Percentiles rank a stretch among this genome's conserved stretches.
phyloP scores from a whole-genome alignment of 257 asterid species.

The Forsythia suspensa region DNA sequence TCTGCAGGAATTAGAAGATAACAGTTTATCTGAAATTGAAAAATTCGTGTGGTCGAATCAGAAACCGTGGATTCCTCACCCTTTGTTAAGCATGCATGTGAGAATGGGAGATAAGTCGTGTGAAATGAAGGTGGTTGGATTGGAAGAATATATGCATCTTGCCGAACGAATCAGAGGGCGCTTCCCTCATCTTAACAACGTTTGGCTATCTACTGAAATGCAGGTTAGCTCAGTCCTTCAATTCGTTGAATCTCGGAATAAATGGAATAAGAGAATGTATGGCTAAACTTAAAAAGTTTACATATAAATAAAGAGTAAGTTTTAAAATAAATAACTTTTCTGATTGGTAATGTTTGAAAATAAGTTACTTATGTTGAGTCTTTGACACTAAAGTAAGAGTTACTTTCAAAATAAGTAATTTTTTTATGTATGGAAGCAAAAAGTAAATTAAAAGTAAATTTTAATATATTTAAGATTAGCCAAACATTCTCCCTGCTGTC shows the following conservation, averaged over 20 bases:
- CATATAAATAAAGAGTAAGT: neutral
- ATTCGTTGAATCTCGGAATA: neutral
- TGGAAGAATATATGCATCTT: slow-evolving; percentile 71
- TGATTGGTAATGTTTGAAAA: too few species aligned
- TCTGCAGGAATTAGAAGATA: slow-evolving; percentile 38
- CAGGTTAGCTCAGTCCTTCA: slow-evolving; percentile 49
- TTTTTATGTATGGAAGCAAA: too few species aligned
- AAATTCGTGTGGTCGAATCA: slow-evolving; percentile 82
- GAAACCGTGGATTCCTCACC: slow-evolving; percentile 83
- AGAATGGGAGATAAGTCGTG: slow-evolving; percentile 97
- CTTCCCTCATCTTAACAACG: slow-evolving; percentile 69
- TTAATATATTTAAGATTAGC: neutral
- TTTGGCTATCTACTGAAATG: slow-evolving; percentile 99
- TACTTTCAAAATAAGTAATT: too few species aligned
- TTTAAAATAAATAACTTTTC: too few species aligned
- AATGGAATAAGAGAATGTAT: neutral
- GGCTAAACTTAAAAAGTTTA: neutral
- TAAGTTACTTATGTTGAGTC: too few species aligned
- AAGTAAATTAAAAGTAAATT: too few species aligned
- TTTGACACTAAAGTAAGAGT: too few species aligned
- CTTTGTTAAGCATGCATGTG: slow-evolving; percentile 85
- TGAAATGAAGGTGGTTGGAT: slow-evolving; percentile 91
- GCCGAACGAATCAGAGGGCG: slow-evolving; percentile 61
- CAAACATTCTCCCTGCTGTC: neutral
- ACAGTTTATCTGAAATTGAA: slow-evolving; percentile 43